A percentile compares a stretch with the other conserved stretches of the same genome.
phyloP scores from a whole-genome alignment of 148 eudicot species.

The Rhododendron mucronatum region DNA sequence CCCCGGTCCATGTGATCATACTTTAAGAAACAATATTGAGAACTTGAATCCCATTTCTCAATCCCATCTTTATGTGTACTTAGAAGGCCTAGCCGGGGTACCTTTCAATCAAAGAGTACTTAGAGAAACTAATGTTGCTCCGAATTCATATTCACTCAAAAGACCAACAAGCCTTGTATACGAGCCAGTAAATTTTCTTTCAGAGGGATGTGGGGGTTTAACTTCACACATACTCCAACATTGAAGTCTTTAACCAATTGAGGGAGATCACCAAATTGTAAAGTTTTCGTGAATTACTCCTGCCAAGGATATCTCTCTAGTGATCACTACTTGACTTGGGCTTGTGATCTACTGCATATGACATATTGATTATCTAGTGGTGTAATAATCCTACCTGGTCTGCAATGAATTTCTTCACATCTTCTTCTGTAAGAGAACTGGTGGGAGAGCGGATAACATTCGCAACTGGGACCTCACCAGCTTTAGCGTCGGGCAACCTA shows the following conservation, averaged over 20 bases:
- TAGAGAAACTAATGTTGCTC: background rate
- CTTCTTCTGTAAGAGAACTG: slow-evolving; percentile 54
- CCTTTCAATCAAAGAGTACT: too few relatives aligned
- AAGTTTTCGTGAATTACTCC: background rate
- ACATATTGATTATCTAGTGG: background rate
- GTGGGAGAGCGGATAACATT: slow-evolving; percentile 63
- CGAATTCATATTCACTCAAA: background rate
- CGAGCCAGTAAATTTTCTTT: too few relatives aligned
- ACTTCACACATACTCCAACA: background rate
- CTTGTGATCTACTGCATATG: too few relatives aligned
- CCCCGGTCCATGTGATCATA: too few relatives aligned
- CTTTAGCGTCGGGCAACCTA: slow-evolving; percentile 79
- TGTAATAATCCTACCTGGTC: slow-evolving; percentile 49
- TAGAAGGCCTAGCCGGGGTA: too few relatives aligned
- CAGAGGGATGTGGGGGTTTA: too few relatives aligned
- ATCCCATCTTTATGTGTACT: too few relatives aligned
- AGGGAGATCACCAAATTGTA: background rate
- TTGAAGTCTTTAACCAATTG: background rate
- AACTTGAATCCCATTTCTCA: too few relatives aligned
- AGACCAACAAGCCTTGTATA: background rate
- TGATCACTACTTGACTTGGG: background rate
- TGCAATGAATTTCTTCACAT: slow-evolving; percentile 54
- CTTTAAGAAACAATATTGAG: too few relatives aligned
- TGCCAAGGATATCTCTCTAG: background rate
- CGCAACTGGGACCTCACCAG: slow-evolving; percentile 81